Conservation (phyloP, 805 yeast species). For the Kodamaea jinghongensis region DNA sequence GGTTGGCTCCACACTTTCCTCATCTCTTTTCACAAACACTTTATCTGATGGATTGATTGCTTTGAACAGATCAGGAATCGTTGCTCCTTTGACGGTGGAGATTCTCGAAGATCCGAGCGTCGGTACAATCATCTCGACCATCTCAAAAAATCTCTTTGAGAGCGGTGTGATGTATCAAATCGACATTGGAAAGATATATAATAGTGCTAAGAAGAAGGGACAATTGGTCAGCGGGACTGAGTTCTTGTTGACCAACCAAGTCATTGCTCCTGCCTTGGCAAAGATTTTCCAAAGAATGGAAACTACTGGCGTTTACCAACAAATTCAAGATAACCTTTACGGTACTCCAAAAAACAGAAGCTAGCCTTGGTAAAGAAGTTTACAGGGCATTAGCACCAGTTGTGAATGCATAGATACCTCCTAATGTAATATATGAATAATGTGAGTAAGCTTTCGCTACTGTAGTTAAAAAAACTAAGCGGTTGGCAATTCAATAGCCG, state of each 20-base stretch:
- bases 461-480: too few relatives aligned
- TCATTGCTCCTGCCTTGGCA: constrained; percentile 32
- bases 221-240: constrained; percentile 24
- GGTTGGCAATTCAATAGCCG: too few relatives aligned
- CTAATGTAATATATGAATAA: neutral
- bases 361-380: neutral
- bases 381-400: neutral
- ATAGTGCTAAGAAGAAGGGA: constrained; percentile 21
- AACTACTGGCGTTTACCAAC: constrained; percentile 27
- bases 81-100: constrained; percentile 25
- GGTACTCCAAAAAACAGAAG: constrained; percentile 16
- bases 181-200: constrained; percentile 23
- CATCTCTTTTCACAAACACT: constrained; percentile 12
- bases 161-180: constrained; percentile 32
- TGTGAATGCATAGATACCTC: neutral
- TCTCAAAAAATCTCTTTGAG: constrained; percentile 28
- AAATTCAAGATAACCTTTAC: constrained; percentile 28
- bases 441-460: neutral
- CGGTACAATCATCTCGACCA: constrained; percentile 18
- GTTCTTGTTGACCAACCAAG: constrained; percentile 25
- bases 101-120: constrained; percentile 20
- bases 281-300: constrained; percentile 29
- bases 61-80: constrained; percentile 29
- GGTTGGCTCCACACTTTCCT: constrained; percentile 11
- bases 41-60: constrained; percentile 26